A percentile compares a stretch with the other conserved stretches of the same genome.
phyloP scores from a whole-genome alignment of 805 yeast genomes.

The Yamadazyma laniorum region DNA sequence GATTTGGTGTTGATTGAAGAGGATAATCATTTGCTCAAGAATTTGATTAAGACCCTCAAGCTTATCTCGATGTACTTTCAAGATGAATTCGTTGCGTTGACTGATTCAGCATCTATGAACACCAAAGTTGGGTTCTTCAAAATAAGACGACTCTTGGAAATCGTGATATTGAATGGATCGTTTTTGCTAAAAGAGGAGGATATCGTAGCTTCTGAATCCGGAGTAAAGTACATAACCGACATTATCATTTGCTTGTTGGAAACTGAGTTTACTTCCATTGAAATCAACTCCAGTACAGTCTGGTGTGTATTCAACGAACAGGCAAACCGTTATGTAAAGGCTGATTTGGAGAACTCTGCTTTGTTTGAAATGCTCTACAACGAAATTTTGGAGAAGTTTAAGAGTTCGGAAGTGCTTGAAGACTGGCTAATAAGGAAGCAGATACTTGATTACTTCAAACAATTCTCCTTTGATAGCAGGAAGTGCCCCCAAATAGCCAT shows the following conservation, averaged over 20 bases:
- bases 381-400: background rate
- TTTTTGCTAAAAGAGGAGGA: background rate
- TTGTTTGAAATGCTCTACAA: background rate
- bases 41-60: constrained; percentile 6
- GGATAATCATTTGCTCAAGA: constrained; percentile 1
- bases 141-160: constrained; percentile 1
- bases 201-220: background rate
- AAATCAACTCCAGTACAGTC: background rate
- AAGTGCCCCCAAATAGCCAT: background rate
- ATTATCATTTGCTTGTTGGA: background rate
- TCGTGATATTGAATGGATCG: background rate
- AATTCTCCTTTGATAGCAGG: background rate
- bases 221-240: background rate
- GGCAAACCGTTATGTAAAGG: background rate
- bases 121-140: constrained; percentile 5
- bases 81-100: constrained; percentile 9
- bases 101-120: background rate
- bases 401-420: background rate
- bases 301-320: constrained; percentile 3
- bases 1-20: background rate
- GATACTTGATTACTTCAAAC: constrained; percentile 1
- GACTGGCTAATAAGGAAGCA: constrained; percentile 2
- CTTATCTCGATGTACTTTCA: constrained; percentile 10
- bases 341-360: constrained; percentile 1
- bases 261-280: background rate